Percentiles rank a stretch among this genome's conserved stretches.
These are phyloP conservation scores for Ustilago lituana DNA, from an alignment of 1,284 basidiomycete species.

Conservation along the genomic window DNA sequence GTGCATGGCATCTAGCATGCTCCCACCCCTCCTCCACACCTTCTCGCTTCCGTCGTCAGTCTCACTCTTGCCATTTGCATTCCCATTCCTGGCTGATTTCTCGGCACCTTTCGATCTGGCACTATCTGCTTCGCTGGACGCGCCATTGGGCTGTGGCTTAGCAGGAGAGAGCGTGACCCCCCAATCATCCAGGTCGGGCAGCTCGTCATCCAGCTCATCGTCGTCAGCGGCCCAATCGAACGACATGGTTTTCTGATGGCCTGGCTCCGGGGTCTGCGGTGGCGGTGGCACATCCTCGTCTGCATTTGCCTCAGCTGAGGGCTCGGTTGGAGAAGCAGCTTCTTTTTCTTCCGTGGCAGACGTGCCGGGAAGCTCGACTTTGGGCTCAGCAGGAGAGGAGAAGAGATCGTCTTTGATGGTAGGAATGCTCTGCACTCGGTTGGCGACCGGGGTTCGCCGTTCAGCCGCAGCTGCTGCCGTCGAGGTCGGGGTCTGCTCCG, in stretches of 20 bases:
- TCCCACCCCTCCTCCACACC: slow-evolving; percentile 6
- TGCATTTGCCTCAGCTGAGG: too few species aligned
- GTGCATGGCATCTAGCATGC: background rate
- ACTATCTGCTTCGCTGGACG: too few species aligned
- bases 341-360: background rate
- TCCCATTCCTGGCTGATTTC: background rate
- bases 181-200: slow-evolving; percentile 58
- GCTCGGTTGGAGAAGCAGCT: background rate
- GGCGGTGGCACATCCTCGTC: slow-evolving; percentile 2
- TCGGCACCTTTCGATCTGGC: background rate
- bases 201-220: slow-evolving; percentile 51
- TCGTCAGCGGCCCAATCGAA: slow-evolving; percentile 61
- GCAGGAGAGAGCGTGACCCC: slow-evolving; percentile 37
- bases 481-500: too few species aligned
- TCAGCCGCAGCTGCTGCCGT: too few species aligned
- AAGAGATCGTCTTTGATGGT: slow-evolving; percentile 37
- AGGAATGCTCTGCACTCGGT: slow-evolving; percentile 31
- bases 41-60: background rate
- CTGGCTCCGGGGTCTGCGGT: slow-evolving; percentile 10
- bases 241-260: slow-evolving; percentile 13
- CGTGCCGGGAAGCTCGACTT: slow-evolving; percentile 14
- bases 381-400: slow-evolving; percentile 33
- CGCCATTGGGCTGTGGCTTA: too few species aligned
- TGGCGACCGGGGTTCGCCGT: slow-evolving; percentile 24
- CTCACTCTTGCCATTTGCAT: background rate